A percentile compares a stretch with the other conserved stretches of the same genome.
phyloP scores from a whole-genome alignment of 306 rosid species.

The Dicorynia guianensis region DNA sequence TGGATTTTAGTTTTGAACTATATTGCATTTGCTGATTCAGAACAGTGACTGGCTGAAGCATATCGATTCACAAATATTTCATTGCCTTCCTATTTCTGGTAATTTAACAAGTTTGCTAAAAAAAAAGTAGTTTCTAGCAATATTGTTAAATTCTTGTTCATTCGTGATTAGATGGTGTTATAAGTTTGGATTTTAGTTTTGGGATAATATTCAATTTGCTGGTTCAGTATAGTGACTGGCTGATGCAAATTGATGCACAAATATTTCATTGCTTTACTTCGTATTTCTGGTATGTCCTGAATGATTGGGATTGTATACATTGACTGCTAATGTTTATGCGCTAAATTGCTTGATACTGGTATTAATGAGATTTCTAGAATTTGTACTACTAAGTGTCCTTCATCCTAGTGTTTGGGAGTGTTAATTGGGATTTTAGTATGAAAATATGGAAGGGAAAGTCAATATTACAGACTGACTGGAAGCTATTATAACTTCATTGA shows the following conservation, averaged over 20 bases:
- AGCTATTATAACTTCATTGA: background rate
- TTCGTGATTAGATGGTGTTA: background rate
- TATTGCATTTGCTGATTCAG: background rate
- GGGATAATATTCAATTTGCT: background rate
- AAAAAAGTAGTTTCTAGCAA: slow-evolving; percentile 18
- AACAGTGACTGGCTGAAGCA: background rate
- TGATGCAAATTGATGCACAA: background rate
- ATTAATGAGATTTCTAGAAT: background rate
- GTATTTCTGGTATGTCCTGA: slow-evolving; percentile 20
- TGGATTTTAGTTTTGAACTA: background rate
- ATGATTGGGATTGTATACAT: background rate
- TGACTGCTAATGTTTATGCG: background rate
- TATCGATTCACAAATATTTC: background rate
- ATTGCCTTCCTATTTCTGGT: slow-evolving; percentile 17
- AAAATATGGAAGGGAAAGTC: background rate
- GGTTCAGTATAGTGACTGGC: background rate
- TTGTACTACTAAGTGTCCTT: background rate
- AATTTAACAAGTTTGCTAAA: background rate
- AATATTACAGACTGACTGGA: slow-evolving; percentile 8
- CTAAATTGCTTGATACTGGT: background rate
- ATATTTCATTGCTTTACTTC: background rate
- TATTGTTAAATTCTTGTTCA: slow-evolving; percentile 7
- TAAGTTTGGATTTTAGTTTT: background rate
- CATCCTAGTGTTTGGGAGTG: background rate
- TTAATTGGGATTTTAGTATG: background rate